Evolutionary conservation across 257 asterid genomes (phyloP).

Genomic region (Solanum habrochaites): DNA sequence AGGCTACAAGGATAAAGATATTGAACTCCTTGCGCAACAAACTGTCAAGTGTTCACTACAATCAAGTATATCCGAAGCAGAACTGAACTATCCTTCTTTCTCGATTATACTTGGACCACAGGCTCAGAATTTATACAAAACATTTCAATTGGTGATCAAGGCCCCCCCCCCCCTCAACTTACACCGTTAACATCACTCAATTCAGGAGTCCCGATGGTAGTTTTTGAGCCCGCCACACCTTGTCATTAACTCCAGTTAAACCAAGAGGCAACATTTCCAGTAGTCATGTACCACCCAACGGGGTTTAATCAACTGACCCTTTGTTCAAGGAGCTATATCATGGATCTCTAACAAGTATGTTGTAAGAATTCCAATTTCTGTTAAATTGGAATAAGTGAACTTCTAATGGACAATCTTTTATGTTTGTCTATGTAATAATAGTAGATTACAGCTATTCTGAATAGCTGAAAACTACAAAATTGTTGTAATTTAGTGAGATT

Average conservation of each 20-base stretch:
- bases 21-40: not conserved
- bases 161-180: too few relatives aligned
- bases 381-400: not conserved
- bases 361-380: conserved; percentile 19
- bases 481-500: not conserved
- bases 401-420: not conserved
- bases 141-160: conserved; percentile 25
- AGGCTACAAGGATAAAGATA: conserved; percentile 4
- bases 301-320: not conserved
- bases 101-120: conserved; percentile 6
- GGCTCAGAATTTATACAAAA: conserved; percentile 13
- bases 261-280: conserved; percentile 17
- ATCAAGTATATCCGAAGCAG: conserved; percentile 15
- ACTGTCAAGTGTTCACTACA: conserved; percentile 9
- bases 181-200: conserved; percentile 6
- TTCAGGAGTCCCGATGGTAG: conserved; percentile 16
- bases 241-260: conserved; percentile 8
- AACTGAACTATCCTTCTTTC: conserved; percentile 34
- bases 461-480: not conserved
- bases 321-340: conserved; percentile 20
- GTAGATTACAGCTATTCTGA: not conserved
- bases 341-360: conserved; percentile 22
- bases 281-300: conserved; percentile 7
- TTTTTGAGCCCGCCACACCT: conserved; percentile 14
- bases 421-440: not conserved